Evolutionary conservation across 352 stramenopile species (phyloP).

Genomic region (Phytophthora fragariaefolia): DNA sequence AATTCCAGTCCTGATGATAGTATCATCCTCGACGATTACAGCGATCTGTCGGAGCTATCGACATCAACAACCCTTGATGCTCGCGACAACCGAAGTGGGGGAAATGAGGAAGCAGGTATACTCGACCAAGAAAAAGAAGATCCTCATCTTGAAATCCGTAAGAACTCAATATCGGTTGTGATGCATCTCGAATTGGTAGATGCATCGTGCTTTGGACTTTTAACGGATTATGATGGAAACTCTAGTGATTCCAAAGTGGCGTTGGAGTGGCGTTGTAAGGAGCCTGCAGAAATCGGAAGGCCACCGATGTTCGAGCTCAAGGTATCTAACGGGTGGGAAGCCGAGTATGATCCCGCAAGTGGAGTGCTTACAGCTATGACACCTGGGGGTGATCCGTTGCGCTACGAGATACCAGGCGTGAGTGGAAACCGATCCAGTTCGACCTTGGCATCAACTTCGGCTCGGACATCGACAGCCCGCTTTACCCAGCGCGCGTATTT

Average conservation of each 20-base stretch:
- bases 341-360: slow-evolving; percentile 38
- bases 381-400: slow-evolving; percentile 26
- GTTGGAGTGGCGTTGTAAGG: slow-evolving; percentile 59
- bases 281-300: slow-evolving; percentile 45
- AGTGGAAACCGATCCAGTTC: slow-evolving; percentile 8
- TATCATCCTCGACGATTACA: slow-evolving; percentile 27
- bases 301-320: slow-evolving; percentile 51
- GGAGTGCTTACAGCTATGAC: slow-evolving; percentile 37
- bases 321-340: slow-evolving; percentile 45
- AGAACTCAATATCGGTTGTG: slow-evolving; percentile 43
- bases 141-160: slow-evolving; percentile 11
- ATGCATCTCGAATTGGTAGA: slow-evolving; percentile 54
- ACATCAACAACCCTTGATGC: slow-evolving; percentile 10
- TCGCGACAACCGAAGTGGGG: neutral
- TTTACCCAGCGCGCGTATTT: slow-evolving; percentile 19
- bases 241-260: slow-evolving; percentile 12
- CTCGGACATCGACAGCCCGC: neutral
- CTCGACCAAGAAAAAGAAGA: slow-evolving; percentile 11
- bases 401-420: slow-evolving; percentile 35
- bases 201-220: slow-evolving; percentile 50
- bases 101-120: slow-evolving; percentile 3
- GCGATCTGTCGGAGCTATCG: slow-evolving; percentile 35
- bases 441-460: slow-evolving; percentile 2
- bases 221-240: neutral
- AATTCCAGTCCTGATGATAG: slow-evolving; percentile 29